Evolutionary conservation across 257 asterid species (phyloP).

Genomic region (Henckelia pumila): DNA sequence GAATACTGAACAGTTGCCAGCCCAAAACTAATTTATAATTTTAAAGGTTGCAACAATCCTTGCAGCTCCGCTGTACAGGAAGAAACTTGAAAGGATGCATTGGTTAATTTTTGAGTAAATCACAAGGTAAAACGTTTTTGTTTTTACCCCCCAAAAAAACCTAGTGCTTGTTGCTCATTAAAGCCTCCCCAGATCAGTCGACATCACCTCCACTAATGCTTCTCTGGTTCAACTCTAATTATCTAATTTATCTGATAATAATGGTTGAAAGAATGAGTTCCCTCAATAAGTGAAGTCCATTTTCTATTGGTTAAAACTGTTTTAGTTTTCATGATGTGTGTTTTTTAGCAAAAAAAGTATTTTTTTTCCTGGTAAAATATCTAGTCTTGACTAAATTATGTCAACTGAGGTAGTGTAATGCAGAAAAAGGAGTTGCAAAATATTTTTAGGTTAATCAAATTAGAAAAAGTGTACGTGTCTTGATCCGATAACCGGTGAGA

Average conservation of each 20-base stretch:
- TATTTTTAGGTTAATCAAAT: background rate
- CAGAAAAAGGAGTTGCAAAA: background rate
- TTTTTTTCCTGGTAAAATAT: background rate
- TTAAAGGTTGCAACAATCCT: too few species aligned
- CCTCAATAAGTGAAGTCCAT: background rate
- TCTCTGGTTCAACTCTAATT: background rate
- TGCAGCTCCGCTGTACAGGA: too few species aligned
- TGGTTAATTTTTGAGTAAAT: too few species aligned
- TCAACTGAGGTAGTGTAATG: background rate
- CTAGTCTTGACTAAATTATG: background rate
- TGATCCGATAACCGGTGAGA: slow-evolving; percentile 14
- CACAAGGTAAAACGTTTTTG: too few species aligned
- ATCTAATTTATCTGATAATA: background rate
- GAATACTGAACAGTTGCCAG: too few species aligned
- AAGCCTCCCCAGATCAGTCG: too few species aligned
- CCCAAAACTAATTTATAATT: too few species aligned
- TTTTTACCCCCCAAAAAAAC: too few species aligned
- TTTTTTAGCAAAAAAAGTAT: background rate
- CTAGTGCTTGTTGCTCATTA: too few species aligned
- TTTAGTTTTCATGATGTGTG: background rate
- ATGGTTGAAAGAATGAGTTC: too few species aligned
- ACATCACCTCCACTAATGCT: too few species aligned
- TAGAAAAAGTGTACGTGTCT: background rate
- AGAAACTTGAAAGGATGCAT: too few species aligned
- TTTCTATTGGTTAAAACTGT: background rate